Evolutionary conservation across 2,329 filamentous ascomycete species (phyloP).

Genomic region (Colletotrichum abscissum): DNA sequence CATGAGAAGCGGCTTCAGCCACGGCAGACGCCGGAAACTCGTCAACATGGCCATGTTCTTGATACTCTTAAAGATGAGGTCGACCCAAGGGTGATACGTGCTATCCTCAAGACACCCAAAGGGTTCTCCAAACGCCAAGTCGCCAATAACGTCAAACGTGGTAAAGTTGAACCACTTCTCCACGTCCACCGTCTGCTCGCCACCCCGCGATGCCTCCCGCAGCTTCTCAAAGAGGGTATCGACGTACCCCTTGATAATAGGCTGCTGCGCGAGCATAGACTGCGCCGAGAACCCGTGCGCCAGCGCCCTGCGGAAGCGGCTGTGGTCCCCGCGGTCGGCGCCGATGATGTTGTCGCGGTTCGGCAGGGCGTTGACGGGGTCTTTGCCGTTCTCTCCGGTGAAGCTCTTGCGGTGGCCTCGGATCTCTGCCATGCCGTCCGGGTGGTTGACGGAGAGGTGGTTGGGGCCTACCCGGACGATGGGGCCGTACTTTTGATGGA

Average conservation of each 20-base stretch:
- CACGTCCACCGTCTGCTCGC: slow-evolving; percentile 34
- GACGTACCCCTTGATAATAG: slow-evolving; percentile 48
- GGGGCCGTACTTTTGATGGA: slow-evolving; percentile 54
- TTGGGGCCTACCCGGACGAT: slow-evolving; percentile 58
- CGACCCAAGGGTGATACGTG: slow-evolving; percentile 9
- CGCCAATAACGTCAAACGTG: slow-evolving; percentile 45
- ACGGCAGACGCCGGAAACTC: neutral
- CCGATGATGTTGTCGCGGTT: slow-evolving; percentile 35
- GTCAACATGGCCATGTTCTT: neutral
- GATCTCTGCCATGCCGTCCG: slow-evolving; percentile 51
- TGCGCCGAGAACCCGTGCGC: slow-evolving; percentile 40
- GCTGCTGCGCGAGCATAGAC: slow-evolving; percentile 39
- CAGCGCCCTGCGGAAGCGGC: slow-evolving; percentile 18
- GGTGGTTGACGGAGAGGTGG: slow-evolving; percentile 55
- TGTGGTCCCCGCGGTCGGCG: slow-evolving; percentile 1
- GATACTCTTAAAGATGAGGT: neutral
- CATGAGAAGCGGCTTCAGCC: neutral
- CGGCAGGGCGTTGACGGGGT: neutral
- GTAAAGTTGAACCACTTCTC: slow-evolving; percentile 41
- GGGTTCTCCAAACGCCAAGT: slow-evolving; percentile 43
- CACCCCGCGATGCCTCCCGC: slow-evolving; percentile 39
- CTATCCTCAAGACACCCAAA: slow-evolving; percentile 41
- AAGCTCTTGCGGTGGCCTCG: slow-evolving; percentile 37
- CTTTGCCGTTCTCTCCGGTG: slow-evolving; percentile 28
- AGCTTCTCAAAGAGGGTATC: slow-evolving; percentile 51